Base-by-base conservation (phyloP, 2,329 filamentous ascomycete genomes). In the Septoria petroselini region DNA sequence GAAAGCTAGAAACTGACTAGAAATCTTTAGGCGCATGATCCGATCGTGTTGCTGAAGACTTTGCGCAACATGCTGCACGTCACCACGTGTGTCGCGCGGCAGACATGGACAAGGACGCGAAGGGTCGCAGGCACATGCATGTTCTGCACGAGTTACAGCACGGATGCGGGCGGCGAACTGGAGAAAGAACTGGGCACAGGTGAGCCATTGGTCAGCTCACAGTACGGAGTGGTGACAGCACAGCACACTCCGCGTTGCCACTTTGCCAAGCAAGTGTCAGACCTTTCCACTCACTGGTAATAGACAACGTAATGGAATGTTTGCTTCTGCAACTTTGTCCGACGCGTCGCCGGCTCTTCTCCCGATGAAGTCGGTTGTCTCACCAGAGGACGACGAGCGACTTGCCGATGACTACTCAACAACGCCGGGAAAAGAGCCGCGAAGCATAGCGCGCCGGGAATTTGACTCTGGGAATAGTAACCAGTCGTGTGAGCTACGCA, bases 1-100 rank as follows among this genome's bases (percentile, higher is more conserved):
- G 31, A 9, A 34, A 29, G 21, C 42, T 45, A 45, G 42, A 45
- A 45, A 21, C 35, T 45, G 31, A 35, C 34, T 8, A 38, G 42
- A 38, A 45, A 23, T 15, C 7, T 21, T 37, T 45, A 31, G 21
- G n/a, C 21, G 31, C 21, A 11, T 14, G 30, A 45, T 19, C 35
- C 35, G 35, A 19, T 19, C 15, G 12, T 18, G 15, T 19, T n/a
- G 35, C 21, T 38, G 17, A 3, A 21, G 15, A 23, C 35, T 18
- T 19, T 38, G 17, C 15, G 35, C 15, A 37, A 18, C 9, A 5
- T 5, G 5, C 23, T 27, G 23, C 23, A 27, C 23, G 23, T 27
- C 5, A 27, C 5, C 23, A 27, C n/a, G n/a, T n/a, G n/a, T n/a
- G n/a, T n/a, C n/a, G 23, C 12, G 12, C 18, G 34, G n/a, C 3